Percentiles rank a stretch among this genome's conserved stretches.
Evolutionary conservation across 371 early-diverging fungal genomes (phyloP).

Genomic region (Circinella umbellata): DNA sequence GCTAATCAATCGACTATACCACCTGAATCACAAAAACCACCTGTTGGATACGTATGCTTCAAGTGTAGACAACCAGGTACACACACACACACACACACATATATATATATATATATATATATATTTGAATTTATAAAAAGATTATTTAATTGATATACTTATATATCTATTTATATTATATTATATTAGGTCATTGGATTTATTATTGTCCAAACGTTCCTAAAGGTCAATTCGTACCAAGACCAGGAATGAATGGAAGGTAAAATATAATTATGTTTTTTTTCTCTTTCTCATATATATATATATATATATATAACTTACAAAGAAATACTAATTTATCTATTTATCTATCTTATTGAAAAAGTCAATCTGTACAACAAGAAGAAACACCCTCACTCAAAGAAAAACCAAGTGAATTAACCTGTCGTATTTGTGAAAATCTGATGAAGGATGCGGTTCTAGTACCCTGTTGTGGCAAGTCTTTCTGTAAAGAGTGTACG

Average conservation of each 20-base stretch:
- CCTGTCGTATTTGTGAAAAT: constrained; percentile 78
- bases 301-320: neutral
- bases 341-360: neutral
- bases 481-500: constrained; percentile 89
- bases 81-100: no score
- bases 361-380: neutral
- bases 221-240: constrained; percentile 50
- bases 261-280: constrained; percentile 11
- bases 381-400: neutral
- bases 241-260: constrained; percentile 36
- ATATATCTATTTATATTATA: neutral
- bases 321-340: neutral
- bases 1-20: constrained; percentile 38
- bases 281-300: no score
- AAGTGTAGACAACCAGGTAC: constrained; percentile 56
- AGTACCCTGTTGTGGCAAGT: constrained; percentile 85
- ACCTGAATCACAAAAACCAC: constrained; percentile 52
- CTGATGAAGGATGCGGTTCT: constrained; percentile 82
- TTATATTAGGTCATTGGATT: constrained; percentile 51
- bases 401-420: constrained; percentile 58
- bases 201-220: constrained; percentile 60
- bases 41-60: constrained; percentile 54
- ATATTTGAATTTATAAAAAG: neutral
- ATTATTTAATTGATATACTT: no score
- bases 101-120: neutral